A percentile compares a stretch with the other conserved stretches of the same genome.
Evolutionary conservation across 352 stramenopile species (phyloP).

Genomic region (Thraustochytrium striatum): DNA sequence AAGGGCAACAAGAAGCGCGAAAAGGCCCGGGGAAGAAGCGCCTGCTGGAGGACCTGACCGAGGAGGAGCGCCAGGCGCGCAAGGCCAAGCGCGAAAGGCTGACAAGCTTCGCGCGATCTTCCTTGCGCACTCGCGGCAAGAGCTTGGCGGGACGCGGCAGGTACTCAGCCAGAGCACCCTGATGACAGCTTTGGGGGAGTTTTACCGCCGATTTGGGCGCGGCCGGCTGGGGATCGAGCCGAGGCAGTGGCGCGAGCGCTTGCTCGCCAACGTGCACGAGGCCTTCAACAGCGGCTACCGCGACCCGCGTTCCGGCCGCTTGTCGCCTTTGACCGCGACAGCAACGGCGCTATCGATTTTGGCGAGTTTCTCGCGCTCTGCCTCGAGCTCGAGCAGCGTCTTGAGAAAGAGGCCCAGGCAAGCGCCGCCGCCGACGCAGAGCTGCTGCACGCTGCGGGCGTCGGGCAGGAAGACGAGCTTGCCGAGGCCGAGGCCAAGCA

Average conservation of each 20-base stretch:
- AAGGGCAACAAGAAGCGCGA: background rate
- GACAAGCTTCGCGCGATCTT: slow-evolving; percentile 2
- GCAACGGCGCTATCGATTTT: slow-evolving; percentile 18
- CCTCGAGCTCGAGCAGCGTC: background rate
- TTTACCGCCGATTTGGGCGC: slow-evolving; percentile 15
- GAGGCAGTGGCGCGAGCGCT: background rate
- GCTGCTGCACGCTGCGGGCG: background rate
- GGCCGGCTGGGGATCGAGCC: background rate
- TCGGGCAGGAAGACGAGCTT: background rate
- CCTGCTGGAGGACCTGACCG: background rate
- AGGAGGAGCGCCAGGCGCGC: background rate
- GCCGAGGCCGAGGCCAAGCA: too few species aligned
- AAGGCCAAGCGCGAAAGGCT: slow-evolving; percentile 4
- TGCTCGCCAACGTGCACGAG: slow-evolving; percentile 15
- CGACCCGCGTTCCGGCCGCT: background rate
- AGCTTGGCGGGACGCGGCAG: background rate
- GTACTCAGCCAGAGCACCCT: slow-evolving; percentile 13
- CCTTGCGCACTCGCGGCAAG: background rate
- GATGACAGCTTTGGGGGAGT: slow-evolving; percentile 14
- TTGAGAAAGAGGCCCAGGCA: background rate
- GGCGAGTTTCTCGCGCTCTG: background rate
- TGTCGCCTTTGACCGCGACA: slow-evolving; percentile 12
- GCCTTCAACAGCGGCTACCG: slow-evolving; percentile 16
- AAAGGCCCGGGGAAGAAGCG: too few species aligned
- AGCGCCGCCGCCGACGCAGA: background rate